These are phyloP conservation scores for Calonectria pseudoreteaudii DNA, from an alignment of 2,329 filamentous ascomycete genomes.

Conservation along the genomic window DNA sequence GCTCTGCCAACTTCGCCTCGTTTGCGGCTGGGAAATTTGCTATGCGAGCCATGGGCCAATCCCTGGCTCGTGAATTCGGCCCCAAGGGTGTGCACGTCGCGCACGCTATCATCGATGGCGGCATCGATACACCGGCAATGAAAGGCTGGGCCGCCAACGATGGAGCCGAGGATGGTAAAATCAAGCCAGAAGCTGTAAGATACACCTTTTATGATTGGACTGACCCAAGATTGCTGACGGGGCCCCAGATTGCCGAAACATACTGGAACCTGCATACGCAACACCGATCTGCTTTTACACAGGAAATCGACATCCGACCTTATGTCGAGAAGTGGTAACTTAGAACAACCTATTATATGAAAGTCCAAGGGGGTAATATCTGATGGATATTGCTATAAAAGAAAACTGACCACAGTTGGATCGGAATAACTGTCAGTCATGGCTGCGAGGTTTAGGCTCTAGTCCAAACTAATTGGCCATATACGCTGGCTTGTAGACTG, in stretches of 20 bases:
- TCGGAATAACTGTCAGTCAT: background rate
- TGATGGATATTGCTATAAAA: background rate
- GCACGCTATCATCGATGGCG: constrained; percentile 85
- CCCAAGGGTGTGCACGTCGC: constrained; percentile 86
- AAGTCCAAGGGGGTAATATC: too few relatives aligned
- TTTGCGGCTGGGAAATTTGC: constrained; percentile 89
- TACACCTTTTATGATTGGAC: background rate
- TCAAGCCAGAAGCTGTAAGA: constrained; percentile 76
- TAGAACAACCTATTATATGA: background rate
- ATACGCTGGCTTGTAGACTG: background rate
- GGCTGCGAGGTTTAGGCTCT: too few relatives aligned
- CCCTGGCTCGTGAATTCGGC: constrained; percentile 84
- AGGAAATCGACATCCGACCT: constrained; percentile 84
- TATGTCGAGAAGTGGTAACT: constrained; percentile 86
- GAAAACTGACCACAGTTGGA: too few relatives aligned
- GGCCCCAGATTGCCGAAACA: constrained; percentile 79
- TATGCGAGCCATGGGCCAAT: constrained; percentile 78
- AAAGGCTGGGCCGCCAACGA: constrained; percentile 62
- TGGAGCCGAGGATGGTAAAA: constrained; percentile 69
- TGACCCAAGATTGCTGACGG: constrained; percentile 16
- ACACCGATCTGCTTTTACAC: constrained; percentile 81
- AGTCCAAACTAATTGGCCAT: background rate
- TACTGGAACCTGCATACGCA: constrained; percentile 90
- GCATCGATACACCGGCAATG: constrained; percentile 83
- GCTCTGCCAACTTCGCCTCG: constrained; percentile 73